Conservation (phyloP, 495 filamentous ascomycete species). For the Glonium stellatum region DNA sequence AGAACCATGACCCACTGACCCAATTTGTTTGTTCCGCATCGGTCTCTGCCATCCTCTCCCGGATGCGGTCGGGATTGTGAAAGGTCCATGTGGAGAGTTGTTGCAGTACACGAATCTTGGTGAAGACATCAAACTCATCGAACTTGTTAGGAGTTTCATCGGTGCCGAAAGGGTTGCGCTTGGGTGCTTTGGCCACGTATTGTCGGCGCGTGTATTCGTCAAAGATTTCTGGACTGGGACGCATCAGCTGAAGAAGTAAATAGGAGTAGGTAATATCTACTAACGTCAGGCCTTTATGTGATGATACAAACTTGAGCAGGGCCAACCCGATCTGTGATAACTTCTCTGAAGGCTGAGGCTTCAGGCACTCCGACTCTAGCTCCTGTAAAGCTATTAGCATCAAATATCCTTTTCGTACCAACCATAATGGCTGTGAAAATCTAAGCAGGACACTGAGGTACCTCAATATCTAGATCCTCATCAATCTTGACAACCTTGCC, state of each 20-base stretch:
- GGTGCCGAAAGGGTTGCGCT: conserved; percentile 77
- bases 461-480: conserved; percentile 78
- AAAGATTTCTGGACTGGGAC: conserved; percentile 69
- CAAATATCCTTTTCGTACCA: background rate
- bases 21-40: conserved; percentile 76
- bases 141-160: conserved; percentile 69
- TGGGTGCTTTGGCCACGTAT: conserved; percentile 73
- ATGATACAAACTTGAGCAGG: conserved; percentile 87
- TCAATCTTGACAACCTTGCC: conserved; percentile 82
- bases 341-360: conserved; percentile 61
- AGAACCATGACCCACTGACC: conserved; percentile 47
- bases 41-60: conserved; percentile 78
- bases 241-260: conserved; percentile 3
- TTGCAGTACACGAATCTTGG: conserved; percentile 82
- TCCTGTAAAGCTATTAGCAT: conserved; percentile 51
- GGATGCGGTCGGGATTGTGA: conserved; percentile 72
- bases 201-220: conserved; percentile 91
- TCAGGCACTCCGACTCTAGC: conserved; percentile 80
- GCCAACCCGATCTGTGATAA: conserved; percentile 79
- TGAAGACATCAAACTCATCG: conserved; percentile 71
- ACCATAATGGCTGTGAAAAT: background rate
- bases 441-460: conserved; percentile 39
- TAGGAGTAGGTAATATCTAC: conserved; percentile 33
- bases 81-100: conserved; percentile 90
- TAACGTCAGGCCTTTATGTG: conserved; percentile 84